Conservation (phyloP, 2,329 filamentous ascomycete genomes). For the Apiospora rasikravindrae region DNA sequence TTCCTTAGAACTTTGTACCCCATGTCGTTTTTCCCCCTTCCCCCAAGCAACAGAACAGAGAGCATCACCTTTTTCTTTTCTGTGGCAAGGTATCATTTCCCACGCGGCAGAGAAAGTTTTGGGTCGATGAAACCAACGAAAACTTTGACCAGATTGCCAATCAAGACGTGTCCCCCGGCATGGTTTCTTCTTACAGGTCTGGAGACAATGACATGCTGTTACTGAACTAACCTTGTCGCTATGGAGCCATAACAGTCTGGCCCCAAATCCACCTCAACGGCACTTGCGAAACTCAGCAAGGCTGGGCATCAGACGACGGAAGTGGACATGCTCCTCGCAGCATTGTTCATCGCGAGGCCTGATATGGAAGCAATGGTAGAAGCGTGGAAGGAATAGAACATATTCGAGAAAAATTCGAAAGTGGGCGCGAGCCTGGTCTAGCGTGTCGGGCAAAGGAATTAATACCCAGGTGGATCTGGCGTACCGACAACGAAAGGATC, state of each 20-base stretch:
- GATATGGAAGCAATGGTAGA: slow-evolving; percentile 9
- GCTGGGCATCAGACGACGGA: slow-evolving; percentile 7
- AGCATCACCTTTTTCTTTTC: background rate
- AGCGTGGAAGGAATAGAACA: slow-evolving; percentile 14
- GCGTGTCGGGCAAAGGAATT: slow-evolving; percentile 36
- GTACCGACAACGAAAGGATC: slow-evolving; percentile 33
- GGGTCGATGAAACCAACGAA: slow-evolving; percentile 7
- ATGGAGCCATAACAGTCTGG: slow-evolving; percentile 15
- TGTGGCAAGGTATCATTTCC: background rate
- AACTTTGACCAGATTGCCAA: slow-evolving; percentile 14
- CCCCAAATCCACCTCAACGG: slow-evolving; percentile 11
- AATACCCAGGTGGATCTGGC: slow-evolving; percentile 35
- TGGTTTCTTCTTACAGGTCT: slow-evolving; percentile 8
- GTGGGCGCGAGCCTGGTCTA: slow-evolving; percentile 32
- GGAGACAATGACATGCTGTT: slow-evolving; percentile 8
- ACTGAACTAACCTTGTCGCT: background rate
- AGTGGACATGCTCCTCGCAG: slow-evolving; percentile 3
- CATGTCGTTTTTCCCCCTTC: slow-evolving; percentile 9
- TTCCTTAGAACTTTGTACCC: slow-evolving; percentile 13
- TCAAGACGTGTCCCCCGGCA: slow-evolving; percentile 9
- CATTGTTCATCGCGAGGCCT: slow-evolving; percentile 16
- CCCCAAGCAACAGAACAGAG: background rate
- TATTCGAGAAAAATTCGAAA: slow-evolving; percentile 43
- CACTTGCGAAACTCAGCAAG: slow-evolving; percentile 17
- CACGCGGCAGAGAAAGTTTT: slow-evolving; percentile 7